Conservation (phyloP, 2,329 filamentous ascomycete species). For the Fusarium brachygibbosum region DNA sequence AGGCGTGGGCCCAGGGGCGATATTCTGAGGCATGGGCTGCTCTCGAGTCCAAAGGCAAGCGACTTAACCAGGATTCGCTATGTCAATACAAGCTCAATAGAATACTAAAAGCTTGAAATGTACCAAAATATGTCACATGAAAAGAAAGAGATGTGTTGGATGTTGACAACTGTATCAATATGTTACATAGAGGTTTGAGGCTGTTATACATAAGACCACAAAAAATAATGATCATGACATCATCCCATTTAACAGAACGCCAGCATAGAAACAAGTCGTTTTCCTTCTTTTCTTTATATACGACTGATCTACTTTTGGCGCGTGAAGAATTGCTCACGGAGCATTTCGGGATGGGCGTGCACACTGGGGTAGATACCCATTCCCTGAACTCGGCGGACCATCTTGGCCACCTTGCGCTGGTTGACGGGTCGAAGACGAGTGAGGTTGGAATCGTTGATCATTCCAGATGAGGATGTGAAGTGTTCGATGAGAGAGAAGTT, state of each 20-base stretch:
- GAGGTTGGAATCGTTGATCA: slow-evolving; percentile 80
- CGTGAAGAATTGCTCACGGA: slow-evolving; percentile 62
- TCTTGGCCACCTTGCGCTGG: slow-evolving; percentile 93
- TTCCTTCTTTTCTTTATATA: not conserved
- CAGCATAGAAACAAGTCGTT: slow-evolving; percentile 16
- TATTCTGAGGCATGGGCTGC: slow-evolving; percentile 79
- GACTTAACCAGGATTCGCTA: slow-evolving; percentile 59
- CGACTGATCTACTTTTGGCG: slow-evolving; percentile 30
- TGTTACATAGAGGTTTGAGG: slow-evolving; percentile 50
- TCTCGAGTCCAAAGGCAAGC: slow-evolving; percentile 68
- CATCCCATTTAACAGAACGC: slow-evolving; percentile 37
- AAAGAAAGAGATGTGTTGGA: slow-evolving; percentile 39
- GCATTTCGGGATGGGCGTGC: slow-evolving; percentile 87
- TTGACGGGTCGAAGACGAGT: slow-evolving; percentile 90
- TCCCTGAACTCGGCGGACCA: slow-evolving; percentile 88
- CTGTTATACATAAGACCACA: slow-evolving; percentile 55
- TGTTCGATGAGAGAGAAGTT: slow-evolving; percentile 95
- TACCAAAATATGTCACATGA: slow-evolving; percentile 47
- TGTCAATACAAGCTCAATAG: slow-evolving; percentile 65
- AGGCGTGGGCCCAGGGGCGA: slow-evolving; percentile 77
- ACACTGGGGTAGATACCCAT: slow-evolving; percentile 93
- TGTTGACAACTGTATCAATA: slow-evolving; percentile 54
- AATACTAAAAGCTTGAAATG: slow-evolving; percentile 62
- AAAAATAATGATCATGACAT: slow-evolving; percentile 47
- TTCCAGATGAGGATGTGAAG: slow-evolving; percentile 85